Conservation (phyloP, 73 alveolate genomes). For the Effrenium voratum region DNA sequence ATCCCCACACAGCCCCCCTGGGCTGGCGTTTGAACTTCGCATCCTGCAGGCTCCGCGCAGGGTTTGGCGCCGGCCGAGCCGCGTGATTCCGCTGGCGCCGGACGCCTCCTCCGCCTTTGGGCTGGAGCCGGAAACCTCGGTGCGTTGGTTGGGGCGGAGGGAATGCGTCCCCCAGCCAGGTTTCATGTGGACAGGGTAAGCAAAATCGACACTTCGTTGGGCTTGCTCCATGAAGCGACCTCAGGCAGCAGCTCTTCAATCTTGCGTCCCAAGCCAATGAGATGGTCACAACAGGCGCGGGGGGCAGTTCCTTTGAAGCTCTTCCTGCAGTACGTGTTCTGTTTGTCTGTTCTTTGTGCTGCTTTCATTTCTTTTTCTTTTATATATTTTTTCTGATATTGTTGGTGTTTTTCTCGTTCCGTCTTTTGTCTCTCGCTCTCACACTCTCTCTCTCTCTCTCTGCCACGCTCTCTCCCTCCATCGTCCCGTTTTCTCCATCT, state of each 20-base stretch:
- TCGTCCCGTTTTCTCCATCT: too few relatives aligned
- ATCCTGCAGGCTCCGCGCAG: conserved; percentile 11
- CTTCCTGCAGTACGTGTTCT: background rate
- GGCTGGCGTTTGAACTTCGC: background rate
- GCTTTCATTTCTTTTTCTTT: too few relatives aligned
- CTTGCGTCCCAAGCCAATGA: conserved; percentile 71
- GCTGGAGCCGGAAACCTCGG: background rate
- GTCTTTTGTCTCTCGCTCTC: too few relatives aligned
- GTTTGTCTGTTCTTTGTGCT: background rate
- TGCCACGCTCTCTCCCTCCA: too few relatives aligned
- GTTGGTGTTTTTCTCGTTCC: too few relatives aligned
- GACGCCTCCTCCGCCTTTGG: conserved; percentile 67
- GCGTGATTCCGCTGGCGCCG: conserved; percentile 19
- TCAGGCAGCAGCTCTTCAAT: conserved; percentile 28
- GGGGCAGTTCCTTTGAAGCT: background rate
- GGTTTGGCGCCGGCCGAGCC: conserved; percentile 1
- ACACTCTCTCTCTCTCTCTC: too few relatives aligned
- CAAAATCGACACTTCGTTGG: too few relatives aligned
- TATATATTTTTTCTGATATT: too few relatives aligned
- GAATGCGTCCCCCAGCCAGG: too few relatives aligned
- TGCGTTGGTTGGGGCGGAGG: too few relatives aligned
- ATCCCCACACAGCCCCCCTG: too few relatives aligned
- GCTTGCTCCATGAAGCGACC: background rate
- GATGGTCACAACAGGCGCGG: conserved; percentile 28
- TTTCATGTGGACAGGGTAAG: too few relatives aligned